Percentiles rank a stretch among this genome's conserved stretches.
phyloP scores from a whole-genome alignment of 2,329 filamentous ascomycete genomes.

The Penicillium sp. region DNA sequence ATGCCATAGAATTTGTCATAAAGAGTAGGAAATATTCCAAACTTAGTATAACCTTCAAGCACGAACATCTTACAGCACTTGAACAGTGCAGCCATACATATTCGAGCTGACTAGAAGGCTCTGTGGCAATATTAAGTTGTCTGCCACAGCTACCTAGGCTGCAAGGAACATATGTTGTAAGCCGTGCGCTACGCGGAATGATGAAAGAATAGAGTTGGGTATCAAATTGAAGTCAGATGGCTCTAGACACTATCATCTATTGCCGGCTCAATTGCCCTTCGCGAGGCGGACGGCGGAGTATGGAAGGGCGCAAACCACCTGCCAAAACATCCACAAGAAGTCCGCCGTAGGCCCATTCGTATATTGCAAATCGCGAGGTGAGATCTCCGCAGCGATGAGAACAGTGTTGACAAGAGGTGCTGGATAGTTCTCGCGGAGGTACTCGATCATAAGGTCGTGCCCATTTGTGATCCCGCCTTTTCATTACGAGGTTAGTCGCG shows the following conservation, averaged over 20 bases:
- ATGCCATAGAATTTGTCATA: not conserved
- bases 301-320: conserved; percentile 17
- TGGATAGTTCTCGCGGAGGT: conserved; percentile 22
- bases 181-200: too few relatives aligned
- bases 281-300: conserved; percentile 6
- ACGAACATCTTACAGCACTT: not conserved
- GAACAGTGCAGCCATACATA: not conserved
- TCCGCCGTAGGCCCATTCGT: conserved; percentile 9
- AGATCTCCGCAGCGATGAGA: conserved; percentile 36
- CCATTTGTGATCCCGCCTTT: conserved; percentile 29
- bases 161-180: too few relatives aligned
- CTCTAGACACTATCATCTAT: not conserved
- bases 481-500: not conserved
- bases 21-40: not conserved
- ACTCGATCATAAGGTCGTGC: conserved; percentile 25
- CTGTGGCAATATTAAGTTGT: too few relatives aligned
- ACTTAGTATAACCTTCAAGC: too few relatives aligned
- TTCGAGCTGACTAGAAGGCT: not conserved
- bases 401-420: conserved; percentile 33
- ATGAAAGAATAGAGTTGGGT: not conserved
- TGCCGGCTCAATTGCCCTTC: not conserved
- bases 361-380: conserved; percentile 28
- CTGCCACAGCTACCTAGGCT: too few relatives aligned
- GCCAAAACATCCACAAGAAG: conserved; percentile 16
- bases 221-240: not conserved